Conservation (phyloP, 2,329 filamentous ascomycete species). For the Geosmithia morbida region DNA sequence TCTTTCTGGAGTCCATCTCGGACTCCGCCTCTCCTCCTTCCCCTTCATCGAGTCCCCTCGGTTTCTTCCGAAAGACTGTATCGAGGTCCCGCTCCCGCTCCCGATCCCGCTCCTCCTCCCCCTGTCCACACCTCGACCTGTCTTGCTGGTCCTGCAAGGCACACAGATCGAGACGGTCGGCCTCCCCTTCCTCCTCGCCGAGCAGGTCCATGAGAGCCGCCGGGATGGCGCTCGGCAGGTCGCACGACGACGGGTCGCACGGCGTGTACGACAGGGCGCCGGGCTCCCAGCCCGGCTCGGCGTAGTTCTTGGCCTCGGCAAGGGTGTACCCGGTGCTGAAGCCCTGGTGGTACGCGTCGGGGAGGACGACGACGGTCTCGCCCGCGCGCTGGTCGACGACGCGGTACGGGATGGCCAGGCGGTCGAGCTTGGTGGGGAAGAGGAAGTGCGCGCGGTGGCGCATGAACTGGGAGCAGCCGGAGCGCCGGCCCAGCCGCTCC, state of each 20-base stretch:
- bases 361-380: slow-evolving; percentile 23
- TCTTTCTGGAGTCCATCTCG: too few relatives aligned
- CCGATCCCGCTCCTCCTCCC: not conserved
- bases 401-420: slow-evolving; percentile 20
- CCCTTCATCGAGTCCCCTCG: too few relatives aligned
- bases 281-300: slow-evolving; percentile 17
- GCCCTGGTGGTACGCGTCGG: slow-evolving; percentile 23
- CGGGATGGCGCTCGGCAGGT: slow-evolving; percentile 20
- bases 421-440: slow-evolving; percentile 22
- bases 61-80: too few relatives aligned
- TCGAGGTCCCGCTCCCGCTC: too few relatives aligned
- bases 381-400: slow-evolving; percentile 22
- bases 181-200: slow-evolving; percentile 13
- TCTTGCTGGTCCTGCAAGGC: not conserved
- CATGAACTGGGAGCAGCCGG: slow-evolving; percentile 23
- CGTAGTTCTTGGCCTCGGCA: slow-evolving; percentile 24
- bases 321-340: slow-evolving; percentile 26
- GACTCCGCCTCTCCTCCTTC: too few relatives aligned
- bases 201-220: slow-evolving; percentile 17
- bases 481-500: slow-evolving; percentile 15
- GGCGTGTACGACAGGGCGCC: slow-evolving; percentile 17
- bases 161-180: slow-evolving; percentile 14
- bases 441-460: slow-evolving; percentile 24
- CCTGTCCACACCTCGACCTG: not conserved
- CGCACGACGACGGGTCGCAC: slow-evolving; percentile 14